phyloP scores from a whole-genome alignment of 2,329 filamentous ascomycete genomes.

The Sphaerulina populicola region DNA sequence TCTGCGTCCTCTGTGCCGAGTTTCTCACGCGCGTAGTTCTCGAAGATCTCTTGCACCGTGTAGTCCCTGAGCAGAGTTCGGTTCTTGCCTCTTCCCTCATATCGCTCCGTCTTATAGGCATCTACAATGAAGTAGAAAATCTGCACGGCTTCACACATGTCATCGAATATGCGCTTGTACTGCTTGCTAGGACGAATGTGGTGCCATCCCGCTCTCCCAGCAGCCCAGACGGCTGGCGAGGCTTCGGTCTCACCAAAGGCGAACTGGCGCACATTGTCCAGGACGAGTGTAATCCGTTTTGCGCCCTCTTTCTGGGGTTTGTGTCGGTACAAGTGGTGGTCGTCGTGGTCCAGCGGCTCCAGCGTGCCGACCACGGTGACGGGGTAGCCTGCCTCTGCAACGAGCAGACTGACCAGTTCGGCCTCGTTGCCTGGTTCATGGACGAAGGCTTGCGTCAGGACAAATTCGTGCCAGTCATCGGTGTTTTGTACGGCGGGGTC shows the following conservation, averaged over 20 bases:
- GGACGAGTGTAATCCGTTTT: slow-evolving; percentile 41
- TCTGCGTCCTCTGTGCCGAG: slow-evolving; percentile 19
- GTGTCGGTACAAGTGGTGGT: slow-evolving; percentile 22
- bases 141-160: slow-evolving; percentile 55
- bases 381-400: slow-evolving; percentile 53
- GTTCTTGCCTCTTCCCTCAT: slow-evolving; percentile 32
- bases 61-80: slow-evolving; percentile 25
- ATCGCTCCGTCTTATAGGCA: slow-evolving; percentile 39
- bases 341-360: slow-evolving; percentile 43
- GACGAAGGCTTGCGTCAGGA: slow-evolving; percentile 54
- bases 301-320: slow-evolving; percentile 9
- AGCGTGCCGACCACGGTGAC: slow-evolving; percentile 55
- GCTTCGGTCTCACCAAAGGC: slow-evolving; percentile 48
- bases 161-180: slow-evolving; percentile 50
- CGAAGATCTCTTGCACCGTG: slow-evolving; percentile 36
- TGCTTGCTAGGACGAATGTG: slow-evolving; percentile 52
- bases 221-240: slow-evolving; percentile 56
- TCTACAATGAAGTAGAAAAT: slow-evolving; percentile 57
- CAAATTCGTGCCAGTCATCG: slow-evolving; percentile 53
- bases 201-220: slow-evolving; percentile 59
- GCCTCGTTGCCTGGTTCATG: slow-evolving; percentile 23
- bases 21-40: slow-evolving; percentile 28
- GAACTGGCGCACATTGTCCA: slow-evolving; percentile 44
- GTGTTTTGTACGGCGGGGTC: slow-evolving; percentile 37
- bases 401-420: slow-evolving; percentile 51